Evolutionary conservation across 768 basidiomycete species (phyloP).

Genomic region (Tulasnella sp.): DNA sequence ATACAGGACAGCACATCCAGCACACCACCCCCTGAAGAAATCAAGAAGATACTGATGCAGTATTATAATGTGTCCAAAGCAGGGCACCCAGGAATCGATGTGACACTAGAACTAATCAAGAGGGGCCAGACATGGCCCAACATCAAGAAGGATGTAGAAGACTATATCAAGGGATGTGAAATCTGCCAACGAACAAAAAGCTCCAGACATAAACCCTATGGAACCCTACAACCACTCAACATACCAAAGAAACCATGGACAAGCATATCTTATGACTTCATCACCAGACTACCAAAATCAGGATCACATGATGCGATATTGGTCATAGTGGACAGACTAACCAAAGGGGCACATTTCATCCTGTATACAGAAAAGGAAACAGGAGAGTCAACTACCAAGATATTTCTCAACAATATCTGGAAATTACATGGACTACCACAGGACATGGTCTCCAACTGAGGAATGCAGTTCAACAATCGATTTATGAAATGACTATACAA

Average conservation of each 20-base stretch:
- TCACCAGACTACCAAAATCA: conserved; percentile 28
- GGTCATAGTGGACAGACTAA: conserved; percentile 32
- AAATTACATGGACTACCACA: conserved; percentile 11
- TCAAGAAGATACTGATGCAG: background rate
- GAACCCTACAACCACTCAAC: background rate
- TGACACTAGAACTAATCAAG: background rate
- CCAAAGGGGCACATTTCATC: conserved; percentile 35
- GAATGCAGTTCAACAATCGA: conserved; percentile 3
- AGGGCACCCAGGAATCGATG: background rate
- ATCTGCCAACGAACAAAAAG: background rate
- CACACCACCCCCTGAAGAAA: background rate
- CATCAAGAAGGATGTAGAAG: background rate
- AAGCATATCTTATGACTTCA: conserved; percentile 23
- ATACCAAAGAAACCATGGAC: background rate
- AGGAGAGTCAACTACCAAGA: conserved; percentile 27
- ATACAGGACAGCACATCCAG: background rate
- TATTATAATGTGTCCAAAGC: background rate
- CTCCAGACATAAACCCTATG: background rate
- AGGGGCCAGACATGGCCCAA: background rate
- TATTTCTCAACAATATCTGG: conserved; percentile 32
- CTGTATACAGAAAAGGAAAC: conserved; percentile 25
- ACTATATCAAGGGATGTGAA: background rate
- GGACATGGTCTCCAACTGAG: conserved; percentile 7
- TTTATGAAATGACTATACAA: conserved; percentile 20
- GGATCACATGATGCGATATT: conserved; percentile 24